Percentiles rank a stretch among this genome's conserved stretches.
These are phyloP conservation scores for Tetradesmus obliquus DNA, from an alignment of 139 green algal genomes.

Conservation along the genomic window DNA sequence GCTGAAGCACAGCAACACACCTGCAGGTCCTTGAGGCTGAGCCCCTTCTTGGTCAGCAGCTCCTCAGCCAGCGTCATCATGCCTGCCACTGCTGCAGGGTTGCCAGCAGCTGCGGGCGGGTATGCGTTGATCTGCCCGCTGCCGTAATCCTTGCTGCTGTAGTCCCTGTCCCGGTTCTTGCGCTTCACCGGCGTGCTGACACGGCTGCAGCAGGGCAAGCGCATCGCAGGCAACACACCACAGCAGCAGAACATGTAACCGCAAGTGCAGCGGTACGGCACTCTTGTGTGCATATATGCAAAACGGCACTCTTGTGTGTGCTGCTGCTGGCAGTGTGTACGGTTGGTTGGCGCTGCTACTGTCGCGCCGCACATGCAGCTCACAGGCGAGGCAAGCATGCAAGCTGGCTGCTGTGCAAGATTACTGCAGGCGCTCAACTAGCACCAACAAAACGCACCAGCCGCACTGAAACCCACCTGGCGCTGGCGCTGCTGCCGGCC, in stretches of 20 bases:
- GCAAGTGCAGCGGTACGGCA: not conserved
- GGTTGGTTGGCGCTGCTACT: not conserved
- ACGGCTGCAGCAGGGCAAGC: constrained; percentile 16
- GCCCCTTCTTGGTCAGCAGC: constrained; percentile 52
- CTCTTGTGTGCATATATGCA: not conserved
- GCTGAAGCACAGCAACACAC: not conserved
- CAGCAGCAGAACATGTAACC: not conserved
- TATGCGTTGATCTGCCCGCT: constrained; percentile 51
- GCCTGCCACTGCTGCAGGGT: constrained; percentile 30
- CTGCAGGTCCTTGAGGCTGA: constrained; percentile 48
- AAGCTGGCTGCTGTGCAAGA: no score
- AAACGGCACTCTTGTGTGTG: no score
- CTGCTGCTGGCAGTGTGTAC: no score
- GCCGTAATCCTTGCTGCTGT: constrained; percentile 37
- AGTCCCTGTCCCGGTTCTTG: constrained; percentile 20
- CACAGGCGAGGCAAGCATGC: no score
- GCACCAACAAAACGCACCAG: not conserved
- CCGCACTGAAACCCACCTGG: constrained; percentile 18
- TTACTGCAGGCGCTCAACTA: no score
- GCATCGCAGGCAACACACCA: not conserved
- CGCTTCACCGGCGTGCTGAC: constrained; percentile 49
- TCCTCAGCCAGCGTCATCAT: constrained; percentile 52
- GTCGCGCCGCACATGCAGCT: no score
- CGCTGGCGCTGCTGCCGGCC: constrained; percentile 39
- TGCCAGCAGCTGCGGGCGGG: constrained; percentile 24